These are phyloP conservation scores for Lipomyces sp. DNA, from an alignment of 805 yeast genomes.

Conservation along the genomic window DNA sequence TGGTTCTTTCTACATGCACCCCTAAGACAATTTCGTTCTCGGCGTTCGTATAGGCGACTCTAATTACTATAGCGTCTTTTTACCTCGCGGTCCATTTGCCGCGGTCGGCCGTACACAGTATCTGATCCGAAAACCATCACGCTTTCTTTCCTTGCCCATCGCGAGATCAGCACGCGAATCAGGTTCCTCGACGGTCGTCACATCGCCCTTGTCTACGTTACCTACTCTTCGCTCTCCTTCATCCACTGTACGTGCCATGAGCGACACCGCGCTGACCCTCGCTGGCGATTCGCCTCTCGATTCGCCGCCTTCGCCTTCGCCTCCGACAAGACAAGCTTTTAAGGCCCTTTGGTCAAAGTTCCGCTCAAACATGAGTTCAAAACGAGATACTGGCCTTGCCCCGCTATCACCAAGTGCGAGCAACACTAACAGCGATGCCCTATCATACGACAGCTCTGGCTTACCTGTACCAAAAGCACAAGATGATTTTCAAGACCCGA, in stretches of 20 bases:
- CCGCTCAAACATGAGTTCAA: not conserved
- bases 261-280: not conserved
- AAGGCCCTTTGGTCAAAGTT: not conserved
- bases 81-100: not conserved
- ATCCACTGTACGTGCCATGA: not conserved
- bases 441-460: slow-evolving; percentile 5
- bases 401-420: slow-evolving; percentile 16
- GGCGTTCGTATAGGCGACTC: too few relatives aligned
- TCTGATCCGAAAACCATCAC: not conserved
- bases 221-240: not conserved
- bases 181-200: not conserved
- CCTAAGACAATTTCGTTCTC: too few relatives aligned
- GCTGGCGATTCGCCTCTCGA: not conserved
- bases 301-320: not conserved
- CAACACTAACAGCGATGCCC: slow-evolving; percentile 20
- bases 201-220: not conserved
- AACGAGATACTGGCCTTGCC: not conserved
- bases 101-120: not conserved
- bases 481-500: slow-evolving; percentile 37
- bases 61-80: not conserved
- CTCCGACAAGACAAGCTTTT: not conserved
- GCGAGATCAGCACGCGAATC: not conserved
- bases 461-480: not conserved
- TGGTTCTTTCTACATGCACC: not conserved
- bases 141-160: not conserved